Evolutionary conservation across 1,284 basidiomycete species (phyloP).

Genomic region (Kalmanozyma brasiliensis): DNA sequence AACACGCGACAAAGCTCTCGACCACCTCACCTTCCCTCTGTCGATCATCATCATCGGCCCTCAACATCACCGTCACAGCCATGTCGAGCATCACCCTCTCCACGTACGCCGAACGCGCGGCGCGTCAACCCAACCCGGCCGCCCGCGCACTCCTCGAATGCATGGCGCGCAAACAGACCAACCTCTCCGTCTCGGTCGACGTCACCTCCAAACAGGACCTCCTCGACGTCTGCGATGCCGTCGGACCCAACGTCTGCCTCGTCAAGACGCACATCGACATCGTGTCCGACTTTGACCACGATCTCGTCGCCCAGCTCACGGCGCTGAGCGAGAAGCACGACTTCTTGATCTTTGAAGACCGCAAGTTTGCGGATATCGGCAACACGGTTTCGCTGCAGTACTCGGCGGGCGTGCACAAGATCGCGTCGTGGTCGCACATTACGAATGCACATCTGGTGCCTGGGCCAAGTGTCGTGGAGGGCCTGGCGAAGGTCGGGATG

Average conservation of each 20-base stretch:
- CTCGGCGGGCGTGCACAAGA: slow-evolving; percentile 89
- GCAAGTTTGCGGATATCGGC: slow-evolving; percentile 99
- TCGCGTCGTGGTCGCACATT: slow-evolving; percentile 94
- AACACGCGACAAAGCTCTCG: too few species aligned
- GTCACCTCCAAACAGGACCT: slow-evolving; percentile 85
- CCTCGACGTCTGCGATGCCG: slow-evolving; percentile 84
- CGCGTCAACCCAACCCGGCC: slow-evolving; percentile 55
- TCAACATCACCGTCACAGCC: neutral
- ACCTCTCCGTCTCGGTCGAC: slow-evolving; percentile 95
- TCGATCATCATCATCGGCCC: slow-evolving; percentile 34
- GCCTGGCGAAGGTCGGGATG: slow-evolving; percentile 84
- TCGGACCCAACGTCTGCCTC: slow-evolving; percentile 88
- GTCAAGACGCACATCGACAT: slow-evolving; percentile 99
- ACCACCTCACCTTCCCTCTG: slow-evolving; percentile 10
- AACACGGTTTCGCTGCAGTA: slow-evolving; percentile 98
- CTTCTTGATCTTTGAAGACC: slow-evolving; percentile 97
- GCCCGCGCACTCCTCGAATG: slow-evolving; percentile 75
- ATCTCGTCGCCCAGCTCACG: slow-evolving; percentile 78
- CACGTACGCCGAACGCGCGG: slow-evolving; percentile 56
- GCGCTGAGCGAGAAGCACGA: slow-evolving; percentile 83
- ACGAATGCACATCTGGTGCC: slow-evolving; percentile 95
- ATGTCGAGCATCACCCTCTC: slow-evolving; percentile 47
- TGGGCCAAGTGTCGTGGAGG: slow-evolving; percentile 90
- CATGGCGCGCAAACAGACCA: slow-evolving; percentile 88
- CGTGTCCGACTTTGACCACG: slow-evolving; percentile 86